These are phyloP conservation scores for Trametes sp. DNA, from an alignment of 1,284 basidiomycete genomes.

Conservation along the genomic window DNA sequence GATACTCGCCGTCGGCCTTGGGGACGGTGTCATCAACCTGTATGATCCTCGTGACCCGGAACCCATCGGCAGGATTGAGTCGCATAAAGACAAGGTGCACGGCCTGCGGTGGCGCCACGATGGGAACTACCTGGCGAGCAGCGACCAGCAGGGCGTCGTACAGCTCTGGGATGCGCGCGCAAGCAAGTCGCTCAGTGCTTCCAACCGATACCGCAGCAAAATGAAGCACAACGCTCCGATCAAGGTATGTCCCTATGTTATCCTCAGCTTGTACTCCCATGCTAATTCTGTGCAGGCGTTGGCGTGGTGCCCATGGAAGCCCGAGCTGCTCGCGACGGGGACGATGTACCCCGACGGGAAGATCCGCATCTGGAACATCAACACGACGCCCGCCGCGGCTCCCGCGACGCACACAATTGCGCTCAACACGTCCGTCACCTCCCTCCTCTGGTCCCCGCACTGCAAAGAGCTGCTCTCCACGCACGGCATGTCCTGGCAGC, in stretches of 20 bases:
- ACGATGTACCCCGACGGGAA: conserved; percentile 71
- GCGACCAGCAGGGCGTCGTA: conserved; percentile 52
- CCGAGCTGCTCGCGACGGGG: conserved; percentile 71
- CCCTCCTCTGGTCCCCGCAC: conserved; percentile 71
- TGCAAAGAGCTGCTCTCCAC: conserved; percentile 72
- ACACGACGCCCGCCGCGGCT: conserved; percentile 50
- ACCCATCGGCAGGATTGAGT: conserved; percentile 40
- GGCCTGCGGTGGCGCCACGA: conserved; percentile 56
- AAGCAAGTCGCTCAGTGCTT: conserved; percentile 41
- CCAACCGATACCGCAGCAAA: conserved; percentile 46
- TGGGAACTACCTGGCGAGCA: conserved; percentile 50
- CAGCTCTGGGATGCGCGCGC: conserved; percentile 56
- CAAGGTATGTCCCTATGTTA: conserved; percentile 52
- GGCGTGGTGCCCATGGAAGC: conserved; percentile 81
- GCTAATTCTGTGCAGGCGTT: conserved; percentile 54
- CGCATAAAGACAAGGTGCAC: conserved; percentile 51
- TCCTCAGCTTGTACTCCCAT: neutral
- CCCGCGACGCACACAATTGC: conserved; percentile 58
- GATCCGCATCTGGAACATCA: conserved; percentile 65
- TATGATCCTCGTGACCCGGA: conserved; percentile 47
- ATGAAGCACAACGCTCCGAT: conserved; percentile 63
- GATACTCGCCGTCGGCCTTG: conserved; percentile 50
- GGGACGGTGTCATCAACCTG: conserved; percentile 48
- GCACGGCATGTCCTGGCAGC: conserved; percentile 57
- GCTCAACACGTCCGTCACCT: conserved; percentile 69